These are phyloP conservation scores for Trifolium subterraneum DNA, from an alignment of 306 rosid genomes.

Conservation along the genomic window DNA sequence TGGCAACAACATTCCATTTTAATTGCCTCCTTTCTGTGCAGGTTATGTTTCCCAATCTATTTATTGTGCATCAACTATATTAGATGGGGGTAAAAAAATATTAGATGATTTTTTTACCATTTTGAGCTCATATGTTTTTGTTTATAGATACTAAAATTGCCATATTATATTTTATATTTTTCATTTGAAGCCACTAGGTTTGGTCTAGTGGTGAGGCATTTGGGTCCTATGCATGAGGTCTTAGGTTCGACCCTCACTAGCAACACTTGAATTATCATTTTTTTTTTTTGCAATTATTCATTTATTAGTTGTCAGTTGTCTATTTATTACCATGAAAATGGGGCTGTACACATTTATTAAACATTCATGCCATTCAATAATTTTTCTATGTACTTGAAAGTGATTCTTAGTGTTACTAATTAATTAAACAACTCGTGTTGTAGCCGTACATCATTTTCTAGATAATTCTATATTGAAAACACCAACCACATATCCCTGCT, in stretches of 20 bases:
- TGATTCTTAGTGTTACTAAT: conserved; percentile 3
- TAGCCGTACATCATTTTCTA: conserved; percentile 9
- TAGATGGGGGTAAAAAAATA: conserved; percentile 22
- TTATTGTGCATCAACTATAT: background rate
- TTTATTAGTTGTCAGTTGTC: background rate
- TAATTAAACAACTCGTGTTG: background rate
- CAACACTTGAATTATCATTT: too few relatives aligned
- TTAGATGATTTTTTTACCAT: background rate
- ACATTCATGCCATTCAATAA: background rate
- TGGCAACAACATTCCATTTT: conserved; percentile 95
- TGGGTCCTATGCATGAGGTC: too few relatives aligned
- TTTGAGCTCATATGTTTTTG: background rate
- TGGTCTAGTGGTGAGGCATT: too few relatives aligned
- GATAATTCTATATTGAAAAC: conserved; percentile 22
- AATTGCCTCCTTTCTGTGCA: conserved; percentile 92
- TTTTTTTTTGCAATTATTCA: too few relatives aligned
- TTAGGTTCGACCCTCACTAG: too few relatives aligned
- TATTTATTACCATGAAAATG: background rate
- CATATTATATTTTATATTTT: too few relatives aligned
- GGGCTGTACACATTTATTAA: background rate
- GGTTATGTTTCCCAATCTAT: conserved; percentile 55
- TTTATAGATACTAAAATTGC: background rate
- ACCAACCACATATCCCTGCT: conserved; percentile 32
- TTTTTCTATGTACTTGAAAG: background rate
- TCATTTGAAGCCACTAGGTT: too few relatives aligned